A percentile compares a stretch with the other conserved stretches of the same genome.
These are phyloP conservation scores for Kodamaea derodonti DNA, from an alignment of 1,139 yeast species.

Conservation along the genomic window DNA sequence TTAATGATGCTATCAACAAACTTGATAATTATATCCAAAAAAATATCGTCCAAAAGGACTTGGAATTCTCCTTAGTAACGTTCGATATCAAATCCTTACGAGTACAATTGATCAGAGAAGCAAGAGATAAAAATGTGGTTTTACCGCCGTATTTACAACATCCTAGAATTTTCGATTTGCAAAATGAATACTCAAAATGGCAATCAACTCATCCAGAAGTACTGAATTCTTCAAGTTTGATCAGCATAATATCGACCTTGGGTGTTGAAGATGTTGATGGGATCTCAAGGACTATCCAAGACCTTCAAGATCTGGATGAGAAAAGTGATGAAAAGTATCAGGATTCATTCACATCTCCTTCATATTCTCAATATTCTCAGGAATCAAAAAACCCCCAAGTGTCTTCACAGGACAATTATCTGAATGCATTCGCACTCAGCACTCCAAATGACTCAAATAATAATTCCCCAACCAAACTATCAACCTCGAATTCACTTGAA, in stretches of 20 bases:
- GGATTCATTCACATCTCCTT: background rate
- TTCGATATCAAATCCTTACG: constrained; percentile 66
- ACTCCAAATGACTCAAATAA: background rate
- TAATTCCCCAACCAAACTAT: constrained; percentile 12
- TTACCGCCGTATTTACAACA: constrained; percentile 75
- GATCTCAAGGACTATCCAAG: background rate
- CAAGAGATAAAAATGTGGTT: constrained; percentile 67
- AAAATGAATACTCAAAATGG: constrained; percentile 71
- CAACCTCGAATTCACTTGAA: background rate
- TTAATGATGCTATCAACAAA: constrained; percentile 56
- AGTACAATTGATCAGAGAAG: constrained; percentile 76
- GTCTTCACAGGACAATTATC: background rate
- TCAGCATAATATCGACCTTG: constrained; percentile 55
- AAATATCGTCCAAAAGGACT: constrained; percentile 36
- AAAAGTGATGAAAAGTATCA: background rate
- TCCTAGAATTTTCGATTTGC: constrained; percentile 74
- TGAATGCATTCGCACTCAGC: background rate
- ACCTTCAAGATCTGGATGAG: background rate
- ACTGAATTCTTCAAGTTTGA: constrained; percentile 44
- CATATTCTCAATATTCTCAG: background rate
- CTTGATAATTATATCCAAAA: constrained; percentile 51
- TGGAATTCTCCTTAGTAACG: constrained; percentile 65
- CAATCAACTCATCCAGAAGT: constrained; percentile 60
- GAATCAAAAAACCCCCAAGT: no score
- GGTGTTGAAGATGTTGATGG: constrained; percentile 33